Evolutionary conservation across 2,329 filamentous ascomycete genomes (phyloP).

Genomic region (Acrodontium crateriforme): DNA sequence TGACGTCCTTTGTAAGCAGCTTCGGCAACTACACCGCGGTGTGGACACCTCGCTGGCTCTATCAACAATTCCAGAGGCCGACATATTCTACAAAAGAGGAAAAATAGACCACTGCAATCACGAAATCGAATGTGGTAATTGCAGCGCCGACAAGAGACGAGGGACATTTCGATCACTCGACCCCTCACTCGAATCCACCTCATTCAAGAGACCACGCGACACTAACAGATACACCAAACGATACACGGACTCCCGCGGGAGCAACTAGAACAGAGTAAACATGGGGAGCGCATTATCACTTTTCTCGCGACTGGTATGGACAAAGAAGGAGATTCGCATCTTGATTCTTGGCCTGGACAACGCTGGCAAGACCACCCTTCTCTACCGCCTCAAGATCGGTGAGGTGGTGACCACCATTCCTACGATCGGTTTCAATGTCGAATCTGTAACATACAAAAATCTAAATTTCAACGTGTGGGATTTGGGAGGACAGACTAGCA

Average conservation of each 20-base stretch:
- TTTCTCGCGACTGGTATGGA: constrained; percentile 61
- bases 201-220: background rate
- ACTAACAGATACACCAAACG: background rate
- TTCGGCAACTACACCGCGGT: too few species aligned
- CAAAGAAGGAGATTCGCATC: constrained; percentile 97
- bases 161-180: background rate
- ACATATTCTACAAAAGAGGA: background rate
- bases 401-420: constrained; percentile 98
- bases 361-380: constrained; percentile 90
- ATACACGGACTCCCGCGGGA: background rate
- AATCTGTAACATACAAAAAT: constrained; percentile 96
- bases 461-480: constrained; percentile 99
- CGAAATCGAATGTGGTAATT: background rate
- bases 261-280: constrained; percentile 7
- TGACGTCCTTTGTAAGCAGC: too few species aligned
- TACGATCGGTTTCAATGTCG: constrained; percentile 98
- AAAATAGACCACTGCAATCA: background rate
- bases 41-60: too few species aligned
- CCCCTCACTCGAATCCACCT: background rate
- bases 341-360: constrained; percentile 65
- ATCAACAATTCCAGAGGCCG: too few species aligned
- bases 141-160: background rate
- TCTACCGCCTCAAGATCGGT: constrained; percentile 93
- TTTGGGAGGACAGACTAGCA: constrained; percentile 94
- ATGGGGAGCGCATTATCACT: constrained; percentile 46